These are phyloP conservation scores for Pisolithus thermaeus DNA, from an alignment of 1,284 basidiomycete species.

Conservation along the genomic window DNA sequence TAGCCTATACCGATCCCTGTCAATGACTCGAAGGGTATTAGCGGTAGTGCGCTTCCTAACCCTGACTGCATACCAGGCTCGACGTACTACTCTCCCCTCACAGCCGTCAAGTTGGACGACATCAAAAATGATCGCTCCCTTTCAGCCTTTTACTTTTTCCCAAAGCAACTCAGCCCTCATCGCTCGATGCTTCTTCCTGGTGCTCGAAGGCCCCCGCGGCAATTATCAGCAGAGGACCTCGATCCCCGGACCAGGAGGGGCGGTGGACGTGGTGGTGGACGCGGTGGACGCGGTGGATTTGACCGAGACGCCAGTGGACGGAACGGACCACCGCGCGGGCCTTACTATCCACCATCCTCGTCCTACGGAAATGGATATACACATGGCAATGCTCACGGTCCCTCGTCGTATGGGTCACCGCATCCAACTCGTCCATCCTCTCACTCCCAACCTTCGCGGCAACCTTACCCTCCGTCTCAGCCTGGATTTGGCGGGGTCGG, in stretches of 20 bases:
- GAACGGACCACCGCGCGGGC: constrained; percentile 28
- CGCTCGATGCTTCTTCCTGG: constrained; percentile 81
- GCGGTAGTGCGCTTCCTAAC: constrained; percentile 77
- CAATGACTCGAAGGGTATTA: constrained; percentile 71
- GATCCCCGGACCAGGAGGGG: constrained; percentile 44
- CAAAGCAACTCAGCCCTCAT: constrained; percentile 81
- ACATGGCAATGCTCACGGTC: constrained; percentile 16
- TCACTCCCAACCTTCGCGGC: constrained; percentile 19
- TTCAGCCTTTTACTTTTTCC: constrained; percentile 87
- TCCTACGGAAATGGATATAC: constrained; percentile 23
- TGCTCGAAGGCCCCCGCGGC: constrained; percentile 53
- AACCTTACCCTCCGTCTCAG: constrained; percentile 15
- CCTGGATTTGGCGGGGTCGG: constrained; percentile 29
- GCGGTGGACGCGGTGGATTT: constrained; percentile 35
- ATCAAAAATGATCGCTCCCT: constrained; percentile 84
- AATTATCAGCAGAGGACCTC: constrained; percentile 70
- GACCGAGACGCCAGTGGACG: constrained; percentile 41
- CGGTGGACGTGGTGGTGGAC: constrained; percentile 39
- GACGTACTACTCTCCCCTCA: constrained; percentile 77
- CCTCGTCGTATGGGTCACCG: constrained; percentile 7
- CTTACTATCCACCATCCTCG: constrained; percentile 4
- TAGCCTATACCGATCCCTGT: constrained; percentile 69
- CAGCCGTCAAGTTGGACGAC: constrained; percentile 59
- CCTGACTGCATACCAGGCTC: constrained; percentile 89
- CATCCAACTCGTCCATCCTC: constrained; percentile 9